Evolutionary conservation across 2,329 filamentous ascomycete genomes (phyloP), one percentile per base, ranked within the genome.

Genomic region (Nigrospora sphaerica): DNA sequence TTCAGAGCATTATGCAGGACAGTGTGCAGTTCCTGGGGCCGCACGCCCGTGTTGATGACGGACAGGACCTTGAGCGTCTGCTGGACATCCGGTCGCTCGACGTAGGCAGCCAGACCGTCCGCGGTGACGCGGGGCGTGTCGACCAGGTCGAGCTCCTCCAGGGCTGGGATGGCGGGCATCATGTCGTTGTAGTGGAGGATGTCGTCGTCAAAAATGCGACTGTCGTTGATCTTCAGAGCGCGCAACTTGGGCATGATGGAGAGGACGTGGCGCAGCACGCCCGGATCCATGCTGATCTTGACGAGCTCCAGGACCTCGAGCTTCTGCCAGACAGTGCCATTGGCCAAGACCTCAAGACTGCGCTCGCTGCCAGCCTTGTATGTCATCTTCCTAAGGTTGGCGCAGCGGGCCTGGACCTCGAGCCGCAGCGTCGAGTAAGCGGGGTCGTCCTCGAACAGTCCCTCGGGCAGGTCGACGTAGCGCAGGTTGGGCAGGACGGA

Each of bases 401-500:
- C 81, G 62, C 92, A 96, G 43, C 88, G 77, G 18, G 82, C 85
- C 68, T 95, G 86, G 19, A 96, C 73, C 65, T 95, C 91, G 55
- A 93, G 80, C 51, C 88, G 83, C 54, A 97, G 71, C 1, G 86
- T 82, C 46, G 84, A 70, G 57, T 86, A 95, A 31, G 79, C 76
- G 4, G 81, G 71, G 51, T 96, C 91, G 58, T 93, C 91, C 44
- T 78, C 81, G 68, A 84, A 96, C 63, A 95, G 80, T 42, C 89
- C 91, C 54, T 93, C 86, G 5, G 92, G 92, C 9, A 97, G 76
- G 65, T 97, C 92, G 54, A 95, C 85, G 63, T 93, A 96, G 62
- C 81, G 85, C 39, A 97, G 72, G 59, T 92, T 90, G 31, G 89
- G 88, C 38, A 92, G 75, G 19, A 91, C 86, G 34, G 89, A 88